phyloP scores from a whole-genome alignment of 495 filamentous ascomycete species.

The Copromyces sp. region DNA sequence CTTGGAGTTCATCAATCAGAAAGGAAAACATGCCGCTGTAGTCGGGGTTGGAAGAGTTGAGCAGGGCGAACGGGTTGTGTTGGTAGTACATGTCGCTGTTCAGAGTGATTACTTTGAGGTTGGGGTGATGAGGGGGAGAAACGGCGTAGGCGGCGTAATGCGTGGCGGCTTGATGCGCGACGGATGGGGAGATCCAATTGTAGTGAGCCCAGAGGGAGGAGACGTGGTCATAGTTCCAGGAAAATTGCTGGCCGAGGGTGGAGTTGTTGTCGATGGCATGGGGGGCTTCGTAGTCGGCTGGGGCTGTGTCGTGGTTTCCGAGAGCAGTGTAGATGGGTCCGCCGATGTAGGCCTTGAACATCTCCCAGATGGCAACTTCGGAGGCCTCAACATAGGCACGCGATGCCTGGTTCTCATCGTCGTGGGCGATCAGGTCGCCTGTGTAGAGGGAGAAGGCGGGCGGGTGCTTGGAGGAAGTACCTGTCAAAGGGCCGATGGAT shows the following conservation, averaged over 20 bases:
- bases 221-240: conserved; percentile 47
- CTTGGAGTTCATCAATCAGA: conserved; percentile 42
- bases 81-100: conserved; percentile 48
- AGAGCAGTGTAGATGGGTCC: conserved; percentile 45
- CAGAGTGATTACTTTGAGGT: conserved; percentile 40
- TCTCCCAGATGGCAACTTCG: conserved; percentile 39
- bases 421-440: conserved; percentile 47
- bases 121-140: conserved; percentile 29
- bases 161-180: conserved; percentile 31
- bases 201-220: conserved; percentile 41
- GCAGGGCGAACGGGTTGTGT: conserved; percentile 35
- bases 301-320: conserved; percentile 46
- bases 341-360: conserved; percentile 46
- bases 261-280: conserved; percentile 37
- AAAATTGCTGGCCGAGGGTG: conserved; percentile 42
- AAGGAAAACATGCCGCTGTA: conserved; percentile 41
- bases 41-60: conserved; percentile 40
- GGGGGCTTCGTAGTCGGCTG: conserved; percentile 39
- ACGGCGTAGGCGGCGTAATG: conserved; percentile 45
- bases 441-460: conserved; percentile 46
- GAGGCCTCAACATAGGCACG: conserved; percentile 40
- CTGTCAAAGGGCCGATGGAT: conserved; percentile 46
- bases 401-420: conserved; percentile 35
- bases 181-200: conserved; percentile 36
- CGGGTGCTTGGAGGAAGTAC: conserved; percentile 33